Percentiles rank a stretch among this genome's conserved stretches.
Evolutionary conservation across 129 eudicot genomes (phyloP).

Genomic region (Dittrichia graveolens): DNA sequence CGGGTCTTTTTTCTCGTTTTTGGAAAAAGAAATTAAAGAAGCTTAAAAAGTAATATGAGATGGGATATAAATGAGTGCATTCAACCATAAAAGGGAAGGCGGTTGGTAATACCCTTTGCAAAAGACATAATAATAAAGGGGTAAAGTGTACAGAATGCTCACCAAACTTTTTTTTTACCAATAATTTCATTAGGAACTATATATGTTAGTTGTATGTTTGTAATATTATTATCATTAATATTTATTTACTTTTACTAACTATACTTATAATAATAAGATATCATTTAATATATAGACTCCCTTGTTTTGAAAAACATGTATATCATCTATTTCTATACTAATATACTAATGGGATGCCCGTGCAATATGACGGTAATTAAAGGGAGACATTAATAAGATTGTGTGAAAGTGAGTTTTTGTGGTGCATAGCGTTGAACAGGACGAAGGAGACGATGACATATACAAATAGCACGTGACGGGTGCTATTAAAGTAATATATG

Average conservation of each 20-base stretch:
- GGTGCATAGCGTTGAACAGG: too few relatives aligned
- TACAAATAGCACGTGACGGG: too few relatives aligned
- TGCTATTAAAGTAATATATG: too few relatives aligned
- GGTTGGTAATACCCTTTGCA: slow-evolving; percentile 11
- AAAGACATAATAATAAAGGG: slow-evolving; percentile 8
- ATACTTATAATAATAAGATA: background rate
- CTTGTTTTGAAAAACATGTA: background rate
- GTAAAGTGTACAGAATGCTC: slow-evolving; percentile 21
- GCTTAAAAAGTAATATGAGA: slow-evolving; percentile 9
- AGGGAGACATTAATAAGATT: too few relatives aligned
- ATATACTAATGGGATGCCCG: too few relatives aligned
- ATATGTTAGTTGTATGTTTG: background rate
- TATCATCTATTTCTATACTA: too few relatives aligned
- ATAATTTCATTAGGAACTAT: background rate
- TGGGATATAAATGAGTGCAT: slow-evolving; percentile 21
- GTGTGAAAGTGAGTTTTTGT: too few relatives aligned
- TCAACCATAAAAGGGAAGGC: slow-evolving; percentile 21
- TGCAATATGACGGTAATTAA: too few relatives aligned
- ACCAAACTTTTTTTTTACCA: slow-evolving; percentile 5
- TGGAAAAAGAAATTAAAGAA: background rate
- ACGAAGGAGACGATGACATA: too few relatives aligned
- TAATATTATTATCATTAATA: background rate
- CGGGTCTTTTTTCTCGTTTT: background rate
- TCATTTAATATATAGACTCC: background rate
- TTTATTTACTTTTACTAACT: background rate